phyloP scores from a whole-genome alignment of 2,329 filamentous ascomycete species.

The Botryotinia narcissicola region DNA sequence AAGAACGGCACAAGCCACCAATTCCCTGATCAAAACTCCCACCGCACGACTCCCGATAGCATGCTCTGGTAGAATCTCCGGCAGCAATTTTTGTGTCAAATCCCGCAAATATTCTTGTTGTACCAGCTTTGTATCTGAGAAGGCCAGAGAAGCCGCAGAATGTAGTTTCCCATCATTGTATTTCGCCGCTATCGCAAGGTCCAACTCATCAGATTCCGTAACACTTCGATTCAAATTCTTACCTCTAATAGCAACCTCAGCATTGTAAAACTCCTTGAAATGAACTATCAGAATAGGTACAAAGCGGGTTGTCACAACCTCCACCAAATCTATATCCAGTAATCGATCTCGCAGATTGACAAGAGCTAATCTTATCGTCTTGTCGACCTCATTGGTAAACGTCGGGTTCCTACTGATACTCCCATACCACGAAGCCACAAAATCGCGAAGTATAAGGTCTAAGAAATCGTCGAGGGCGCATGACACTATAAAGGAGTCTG shows the following conservation, averaged over 20 bases:
- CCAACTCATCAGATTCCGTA: slow-evolving; percentile 94
- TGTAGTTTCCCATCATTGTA: slow-evolving; percentile 88
- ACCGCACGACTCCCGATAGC: slow-evolving; percentile 80
- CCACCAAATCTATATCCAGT: slow-evolving; percentile 75
- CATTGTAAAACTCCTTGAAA: slow-evolving; percentile 85
- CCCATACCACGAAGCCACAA: slow-evolving; percentile 84
- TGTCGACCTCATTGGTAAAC: slow-evolving; percentile 86
- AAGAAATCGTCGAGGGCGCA: slow-evolving; percentile 77
- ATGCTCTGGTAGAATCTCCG: slow-evolving; percentile 68
- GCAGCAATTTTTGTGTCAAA: slow-evolving; percentile 69
- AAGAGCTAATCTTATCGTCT: slow-evolving; percentile 70
- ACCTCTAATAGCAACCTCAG: slow-evolving; percentile 82
- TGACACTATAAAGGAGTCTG: slow-evolving; percentile 74
- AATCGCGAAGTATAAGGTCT: slow-evolving; percentile 74
- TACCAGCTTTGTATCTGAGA: slow-evolving; percentile 77
- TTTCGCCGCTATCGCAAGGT: slow-evolving; percentile 91
- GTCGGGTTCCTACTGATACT: slow-evolving; percentile 76
- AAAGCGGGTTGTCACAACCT: slow-evolving; percentile 75
- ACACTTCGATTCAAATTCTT: slow-evolving; percentile 84
- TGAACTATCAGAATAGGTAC: slow-evolving; percentile 87
- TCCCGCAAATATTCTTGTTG: slow-evolving; percentile 87
- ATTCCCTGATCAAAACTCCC: slow-evolving; percentile 76
- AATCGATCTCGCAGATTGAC: slow-evolving; percentile 69
- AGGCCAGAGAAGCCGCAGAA: slow-evolving; percentile 76
- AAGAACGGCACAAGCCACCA: slow-evolving; percentile 89